A percentile compares a stretch with the other conserved stretches of the same genome.
These are phyloP conservation scores for Penicillium fuscoglaucum DNA, from an alignment of 2,329 filamentous ascomycete species.

Conservation along the genomic window DNA sequence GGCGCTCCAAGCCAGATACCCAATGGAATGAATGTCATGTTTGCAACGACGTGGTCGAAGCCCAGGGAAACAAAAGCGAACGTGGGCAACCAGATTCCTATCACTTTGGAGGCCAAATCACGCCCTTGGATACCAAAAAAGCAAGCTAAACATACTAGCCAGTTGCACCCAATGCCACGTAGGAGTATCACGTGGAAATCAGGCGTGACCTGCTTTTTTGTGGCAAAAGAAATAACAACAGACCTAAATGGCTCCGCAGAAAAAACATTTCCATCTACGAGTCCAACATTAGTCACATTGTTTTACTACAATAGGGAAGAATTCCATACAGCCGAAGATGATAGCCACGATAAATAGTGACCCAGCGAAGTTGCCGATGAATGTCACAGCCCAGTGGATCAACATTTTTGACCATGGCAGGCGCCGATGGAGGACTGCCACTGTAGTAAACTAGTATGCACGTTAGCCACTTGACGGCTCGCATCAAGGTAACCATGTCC, in stretches of 20 bases:
- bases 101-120: constrained; percentile 55
- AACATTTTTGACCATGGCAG: constrained; percentile 40
- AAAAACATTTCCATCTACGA: constrained; percentile 49
- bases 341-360: constrained; percentile 51
- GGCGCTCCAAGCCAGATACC: constrained; percentile 53
- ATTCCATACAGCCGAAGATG: constrained; percentile 46
- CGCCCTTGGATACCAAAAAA: constrained; percentile 49
- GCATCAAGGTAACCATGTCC: too few species aligned
- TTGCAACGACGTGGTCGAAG: constrained; percentile 59
- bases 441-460: constrained; percentile 43
- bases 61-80: constrained; percentile 57
- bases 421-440: constrained; percentile 47
- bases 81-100: constrained; percentile 59
- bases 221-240: constrained; percentile 49
- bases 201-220: constrained; percentile 52
- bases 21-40: constrained; percentile 57
- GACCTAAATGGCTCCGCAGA: constrained; percentile 46
- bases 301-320: not conserved
- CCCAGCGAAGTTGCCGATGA: constrained; percentile 52
- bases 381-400: constrained; percentile 48
- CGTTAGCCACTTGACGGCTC: not conserved
- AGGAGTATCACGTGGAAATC: constrained; percentile 56
- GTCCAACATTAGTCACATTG: not conserved
- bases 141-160: constrained; percentile 58
- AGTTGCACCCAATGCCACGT: constrained; percentile 57